Evolutionary conservation across 192 early-diverging fungal species (phyloP), one percentile per base, ranked within the genome.

Genomic region (Podila epicladia): DNA sequence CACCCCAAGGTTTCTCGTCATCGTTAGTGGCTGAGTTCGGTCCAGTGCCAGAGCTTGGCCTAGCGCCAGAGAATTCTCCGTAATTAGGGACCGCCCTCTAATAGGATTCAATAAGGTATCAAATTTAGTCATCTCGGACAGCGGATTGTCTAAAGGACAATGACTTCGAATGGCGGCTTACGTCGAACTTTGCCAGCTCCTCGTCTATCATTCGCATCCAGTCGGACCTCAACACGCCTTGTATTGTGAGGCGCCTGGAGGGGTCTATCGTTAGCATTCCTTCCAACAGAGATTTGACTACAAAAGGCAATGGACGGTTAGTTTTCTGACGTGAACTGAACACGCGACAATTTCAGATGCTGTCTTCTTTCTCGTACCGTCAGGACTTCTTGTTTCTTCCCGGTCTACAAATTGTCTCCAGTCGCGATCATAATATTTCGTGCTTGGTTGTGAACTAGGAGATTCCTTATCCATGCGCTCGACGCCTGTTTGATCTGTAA

Each of bases 151-250:
- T 3, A 22, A 13, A 29, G 11, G 11, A 7, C 28, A 28, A 9
- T n/a, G 19, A 22, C 0, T 58, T 29, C 28, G 22, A 9, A 63
- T 2, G 5, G 31, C 5, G 12, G 8, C 65, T 59, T 57, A 78
- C 75, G 19, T 79, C 76, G n/a, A 71, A 59, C 26, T 72, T 79
- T 20, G 37, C 29, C 8, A 80, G 45, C 15, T 69, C 71, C 29
- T 68, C 70, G 9, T 79, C 62, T 2, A 61, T 60, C 62, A 80
- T 73, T 15, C 61, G 35, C n/a, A 69, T 55, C 77, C 77, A 80
- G 24, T 80, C 77, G 12, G 32, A 12, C 19, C 26, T 26, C 4
- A 73, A 48, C 2, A 80, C 35, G 12, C 48, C 7, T 2, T 59
- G 33, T 5, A 71, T 71, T 0, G 22, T n/a, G 22, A 65, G 24